Conservation (phyloP, 768 basidiomycete genomes). For the Tricholoma flavovirens region DNA sequence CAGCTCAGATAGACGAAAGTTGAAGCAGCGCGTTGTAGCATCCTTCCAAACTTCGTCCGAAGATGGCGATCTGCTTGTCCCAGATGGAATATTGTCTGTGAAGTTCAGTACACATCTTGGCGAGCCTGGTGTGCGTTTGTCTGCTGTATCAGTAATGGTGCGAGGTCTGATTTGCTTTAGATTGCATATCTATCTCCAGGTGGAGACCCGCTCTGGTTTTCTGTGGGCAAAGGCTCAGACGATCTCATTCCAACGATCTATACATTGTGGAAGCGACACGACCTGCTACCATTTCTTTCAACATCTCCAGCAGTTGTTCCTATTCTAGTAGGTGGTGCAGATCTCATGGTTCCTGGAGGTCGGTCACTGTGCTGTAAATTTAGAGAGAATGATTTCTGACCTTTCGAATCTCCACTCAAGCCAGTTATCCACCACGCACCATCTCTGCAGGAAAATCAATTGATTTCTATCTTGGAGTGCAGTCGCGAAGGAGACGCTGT, state of each 20-base stretch:
- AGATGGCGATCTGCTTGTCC: constrained; percentile 64
- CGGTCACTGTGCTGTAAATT: constrained; percentile 19
- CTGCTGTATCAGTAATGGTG: neutral
- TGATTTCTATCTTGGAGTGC: constrained; percentile 61
- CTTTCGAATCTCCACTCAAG: constrained; percentile 22
- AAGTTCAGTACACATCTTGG: constrained; percentile 63
- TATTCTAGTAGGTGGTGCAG: constrained; percentile 70
- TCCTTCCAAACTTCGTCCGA: constrained; percentile 45
- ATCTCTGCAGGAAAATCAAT: constrained; percentile 37
- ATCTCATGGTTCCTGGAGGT: constrained; percentile 88
- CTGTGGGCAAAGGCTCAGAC: constrained; percentile 58
- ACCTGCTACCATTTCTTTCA: constrained; percentile 63
- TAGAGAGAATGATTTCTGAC: neutral
- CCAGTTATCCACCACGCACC: constrained; percentile 55
- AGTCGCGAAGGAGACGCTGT: constrained; percentile 25
- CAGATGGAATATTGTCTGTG: constrained; percentile 62
- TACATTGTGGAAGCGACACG: constrained; percentile 70
- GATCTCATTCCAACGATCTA: constrained; percentile 78
- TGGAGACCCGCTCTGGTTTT: constrained; percentile 78
- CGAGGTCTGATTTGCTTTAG: constrained; percentile 30
- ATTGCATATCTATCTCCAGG: constrained; percentile 56
- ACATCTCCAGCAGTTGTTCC: constrained; percentile 70
- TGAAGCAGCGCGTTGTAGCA: constrained; percentile 52
- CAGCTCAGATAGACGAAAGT: constrained; percentile 67
- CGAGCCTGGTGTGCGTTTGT: constrained; percentile 52